Evolutionary conservation across 2,329 filamentous ascomycete genomes (phyloP).

Genomic region (Pseudocercospora macadamiae): DNA sequence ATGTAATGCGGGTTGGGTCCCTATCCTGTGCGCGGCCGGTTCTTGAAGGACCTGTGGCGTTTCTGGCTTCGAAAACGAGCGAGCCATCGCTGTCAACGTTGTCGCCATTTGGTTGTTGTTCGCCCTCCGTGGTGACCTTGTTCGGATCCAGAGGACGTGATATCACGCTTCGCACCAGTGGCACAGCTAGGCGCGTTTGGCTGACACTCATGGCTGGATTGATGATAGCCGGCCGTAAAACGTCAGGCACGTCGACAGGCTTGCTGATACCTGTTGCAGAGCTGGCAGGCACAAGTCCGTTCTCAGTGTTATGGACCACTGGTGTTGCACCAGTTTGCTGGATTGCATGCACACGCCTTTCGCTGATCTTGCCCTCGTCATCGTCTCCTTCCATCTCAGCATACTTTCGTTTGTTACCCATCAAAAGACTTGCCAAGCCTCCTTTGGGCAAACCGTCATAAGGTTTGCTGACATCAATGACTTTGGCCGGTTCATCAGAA

Average conservation of each 20-base stretch:
- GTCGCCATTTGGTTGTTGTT: slow-evolving; percentile 48
- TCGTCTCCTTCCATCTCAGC: slow-evolving; percentile 75
- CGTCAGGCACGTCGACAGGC: slow-evolving; percentile 66
- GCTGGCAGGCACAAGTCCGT: slow-evolving; percentile 77
- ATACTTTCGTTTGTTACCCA: slow-evolving; percentile 91
- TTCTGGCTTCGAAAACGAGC: slow-evolving; percentile 84
- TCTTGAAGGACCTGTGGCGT: slow-evolving; percentile 66
- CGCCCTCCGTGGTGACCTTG: slow-evolving; percentile 46
- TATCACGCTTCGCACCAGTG: slow-evolving; percentile 81
- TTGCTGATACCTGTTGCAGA: slow-evolving; percentile 57
- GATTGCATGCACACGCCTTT: slow-evolving; percentile 62
- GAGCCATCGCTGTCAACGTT: slow-evolving; percentile 61
- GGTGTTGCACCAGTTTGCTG: slow-evolving; percentile 68
- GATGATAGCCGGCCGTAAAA: slow-evolving; percentile 81
- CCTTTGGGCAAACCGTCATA: slow-evolving; percentile 92
- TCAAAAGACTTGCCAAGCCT: slow-evolving; percentile 78
- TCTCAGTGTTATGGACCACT: slow-evolving; percentile 74
- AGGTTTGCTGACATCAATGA: slow-evolving; percentile 88
- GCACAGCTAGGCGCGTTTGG: slow-evolving; percentile 83
- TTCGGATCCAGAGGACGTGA: slow-evolving; percentile 76
- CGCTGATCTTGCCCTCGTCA: slow-evolving; percentile 67
- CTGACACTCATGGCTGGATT: slow-evolving; percentile 81
- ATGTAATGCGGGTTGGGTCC: slow-evolving; percentile 82
- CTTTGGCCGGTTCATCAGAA: slow-evolving; percentile 52
- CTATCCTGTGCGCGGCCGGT: slow-evolving; percentile 65